Base-by-base conservation (phyloP, 306 rosid species). In the Casuarina glauca region DNA sequence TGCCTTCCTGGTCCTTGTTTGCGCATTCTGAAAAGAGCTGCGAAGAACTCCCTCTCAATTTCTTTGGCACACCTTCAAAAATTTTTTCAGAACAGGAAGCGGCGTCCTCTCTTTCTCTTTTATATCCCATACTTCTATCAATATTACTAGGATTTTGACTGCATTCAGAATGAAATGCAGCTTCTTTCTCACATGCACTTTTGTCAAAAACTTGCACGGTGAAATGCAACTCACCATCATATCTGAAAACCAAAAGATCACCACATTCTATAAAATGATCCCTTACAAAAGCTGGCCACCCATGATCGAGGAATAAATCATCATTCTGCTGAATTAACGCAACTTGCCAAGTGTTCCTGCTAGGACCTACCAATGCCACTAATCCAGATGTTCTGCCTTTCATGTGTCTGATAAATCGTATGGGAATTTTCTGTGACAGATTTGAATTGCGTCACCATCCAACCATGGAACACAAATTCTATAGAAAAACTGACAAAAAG, bases 171-270 rank as follows among this genome's bases (percentile, higher is more conserved):
- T 70, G 80, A 86, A 93, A 91, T 45, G 93, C 88, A 17, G 84
- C 89, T 76, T 91, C 98, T 87, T 93, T 93, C 87, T 93, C 96
- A 64, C 97, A 93, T 5, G 90, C 87, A 85, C 89, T 90, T 81
- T 90, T 86, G 81, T 90, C 93, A 74, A 93, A 93, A 58, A 93
- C 79, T 83, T 84, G 90, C 82, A 93, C 96, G 0, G 91, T 85
- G 82, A 93, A 93, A 78, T 78, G 83, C 82, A 91, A 79, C 67
- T 90, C 84, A 64, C 91, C 86, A 19, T 93, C 88, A 2, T 91
- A 89, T 87, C 97, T 87, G 86, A 93, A 93, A 83, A 90, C 84
- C 87, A 94, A 85, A 82, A 91, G 93, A 82, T 94, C 97, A 41
- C 98, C 97, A 52, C 88, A 88, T 76, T 87, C 93, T 66, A 94